Conservation (phyloP, 2,329 filamentous ascomycete genomes). For the Fusarium staphyleae region DNA sequence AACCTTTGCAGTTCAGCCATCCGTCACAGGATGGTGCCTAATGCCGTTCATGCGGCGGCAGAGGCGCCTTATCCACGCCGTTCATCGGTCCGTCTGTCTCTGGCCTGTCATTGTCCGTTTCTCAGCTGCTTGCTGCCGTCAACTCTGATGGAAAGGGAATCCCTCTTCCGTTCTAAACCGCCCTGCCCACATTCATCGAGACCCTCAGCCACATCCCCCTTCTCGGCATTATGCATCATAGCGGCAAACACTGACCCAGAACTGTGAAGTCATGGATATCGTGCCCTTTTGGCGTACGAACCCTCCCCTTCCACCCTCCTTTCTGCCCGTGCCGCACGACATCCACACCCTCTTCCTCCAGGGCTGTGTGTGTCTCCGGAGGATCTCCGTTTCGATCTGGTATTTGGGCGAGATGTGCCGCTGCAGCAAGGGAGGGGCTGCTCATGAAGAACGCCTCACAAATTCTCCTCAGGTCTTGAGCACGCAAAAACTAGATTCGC, state of each 20-base stretch:
- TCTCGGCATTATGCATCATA: slow-evolving; percentile 23
- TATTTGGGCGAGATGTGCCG: slow-evolving; percentile 1
- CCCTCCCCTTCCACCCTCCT: slow-evolving; percentile 5
- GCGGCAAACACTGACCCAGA: background rate
- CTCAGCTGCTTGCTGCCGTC: too few relatives aligned
- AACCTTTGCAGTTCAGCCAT: background rate
- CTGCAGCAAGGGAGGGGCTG: background rate
- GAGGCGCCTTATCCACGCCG: slow-evolving; percentile 13
- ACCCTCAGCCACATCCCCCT: slow-evolving; percentile 10
- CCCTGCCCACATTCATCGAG: background rate
- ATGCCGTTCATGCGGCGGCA: slow-evolving; percentile 17
- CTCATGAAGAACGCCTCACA: background rate
- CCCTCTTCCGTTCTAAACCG: background rate
- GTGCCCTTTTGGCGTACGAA: slow-evolving; percentile 10
- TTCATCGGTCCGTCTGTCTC: slow-evolving; percentile 10
- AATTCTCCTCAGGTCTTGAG: background rate
- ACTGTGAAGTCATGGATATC: slow-evolving; percentile 25
- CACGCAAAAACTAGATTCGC: background rate
- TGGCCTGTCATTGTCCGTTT: background rate
- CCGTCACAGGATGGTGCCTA: slow-evolving; percentile 6
- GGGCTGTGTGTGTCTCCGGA: slow-evolving; percentile 11
- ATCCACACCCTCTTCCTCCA: slow-evolving; percentile 14
- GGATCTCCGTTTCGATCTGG: slow-evolving; percentile 24
- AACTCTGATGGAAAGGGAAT: background rate
- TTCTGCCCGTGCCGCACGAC: slow-evolving; percentile 12